Evolutionary conservation across 768 basidiomycete genomes (phyloP), one percentile per base, ranked within the genome.

Genomic region (Leucogyrophana mollusca): DNA sequence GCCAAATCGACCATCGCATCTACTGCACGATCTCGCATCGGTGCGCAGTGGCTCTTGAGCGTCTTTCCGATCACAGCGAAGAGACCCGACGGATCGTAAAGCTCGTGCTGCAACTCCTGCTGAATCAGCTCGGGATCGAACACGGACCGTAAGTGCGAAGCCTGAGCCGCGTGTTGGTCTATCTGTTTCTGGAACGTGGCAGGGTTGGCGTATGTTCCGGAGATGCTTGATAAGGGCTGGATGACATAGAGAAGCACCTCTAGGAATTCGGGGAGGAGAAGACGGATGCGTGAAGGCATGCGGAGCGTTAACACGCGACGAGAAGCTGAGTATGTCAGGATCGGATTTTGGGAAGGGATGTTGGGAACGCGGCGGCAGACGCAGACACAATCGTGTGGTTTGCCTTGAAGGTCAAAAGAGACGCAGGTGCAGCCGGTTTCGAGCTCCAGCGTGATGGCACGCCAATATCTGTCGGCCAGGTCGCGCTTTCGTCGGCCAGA

Each of bases 41-140:
- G 94, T 5, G 94, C 94, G 52, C 94, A 95, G 57, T 96, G 93
- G 27, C 82, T 81, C 65, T 94, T 91, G 51, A 95, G 76, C 14
- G 87, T 86, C 51, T 79, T 73, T 11, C 90, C 92, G 49, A 96
- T 83, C 49, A 83, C 80, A 37, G 74, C 62, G 68, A 95, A 92
- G 38, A 94, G 74, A 9, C 82, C 82, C 6, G 82, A 78, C 20
- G 89, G 82, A 68, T 93, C 89, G 60, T 90, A 92, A 8, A 89
- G 69, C 25, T 79, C 76, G 52, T 85, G 85, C 44, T 73, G 76
- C 55, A 93, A 79, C 68, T 94, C 90, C 63, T 89, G 87, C 59
- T 85, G 78, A 50, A 95, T 87, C 49, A 90, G 76, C 16, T 76
- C 79, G 3, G 89, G 87, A 68, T 95, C 93, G 53, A 95, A 83